Evolutionary conservation across 1,139 yeast genomes (phyloP).

Genomic region (Spathaspora sp.): DNA sequence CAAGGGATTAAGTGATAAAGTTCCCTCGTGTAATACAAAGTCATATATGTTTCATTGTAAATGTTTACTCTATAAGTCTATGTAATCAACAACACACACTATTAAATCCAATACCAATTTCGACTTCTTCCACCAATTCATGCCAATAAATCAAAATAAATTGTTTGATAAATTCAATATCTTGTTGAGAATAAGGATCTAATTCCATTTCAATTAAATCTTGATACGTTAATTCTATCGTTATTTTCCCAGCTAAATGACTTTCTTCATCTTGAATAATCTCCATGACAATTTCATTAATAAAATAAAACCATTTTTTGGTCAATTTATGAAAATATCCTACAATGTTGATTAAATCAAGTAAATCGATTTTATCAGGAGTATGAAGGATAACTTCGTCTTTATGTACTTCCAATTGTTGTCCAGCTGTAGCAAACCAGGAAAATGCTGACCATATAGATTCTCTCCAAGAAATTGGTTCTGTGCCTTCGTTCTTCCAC

Average conservation of each 20-base stretch:
- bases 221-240: constrained; percentile 46
- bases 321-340: constrained; percentile 60
- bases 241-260: constrained; percentile 14
- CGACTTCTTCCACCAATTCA: constrained; percentile 28
- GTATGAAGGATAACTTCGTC: neutral
- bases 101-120: constrained; percentile 33
- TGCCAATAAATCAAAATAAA: constrained; percentile 61
- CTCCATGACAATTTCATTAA: constrained; percentile 38
- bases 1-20: too few relatives aligned
- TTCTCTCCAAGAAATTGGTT: constrained; percentile 62
- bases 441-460: constrained; percentile 69
- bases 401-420: constrained; percentile 15
- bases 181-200: constrained; percentile 65
- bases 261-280: constrained; percentile 10
- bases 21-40: too few relatives aligned
- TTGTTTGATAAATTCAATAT: constrained; percentile 53
- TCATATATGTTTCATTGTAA: too few relatives aligned
- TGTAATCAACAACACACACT: constrained; percentile 28
- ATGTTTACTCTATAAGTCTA: too few relatives aligned
- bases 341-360: constrained; percentile 34
- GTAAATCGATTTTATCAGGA: constrained; percentile 10
- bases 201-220: constrained; percentile 73
- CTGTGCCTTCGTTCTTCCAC: constrained; percentile 47
- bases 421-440: constrained; percentile 89
- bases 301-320: constrained; percentile 39